phyloP scores from a whole-genome alignment of 1,139 yeast genomes.

The Kodamaea suecica region DNA sequence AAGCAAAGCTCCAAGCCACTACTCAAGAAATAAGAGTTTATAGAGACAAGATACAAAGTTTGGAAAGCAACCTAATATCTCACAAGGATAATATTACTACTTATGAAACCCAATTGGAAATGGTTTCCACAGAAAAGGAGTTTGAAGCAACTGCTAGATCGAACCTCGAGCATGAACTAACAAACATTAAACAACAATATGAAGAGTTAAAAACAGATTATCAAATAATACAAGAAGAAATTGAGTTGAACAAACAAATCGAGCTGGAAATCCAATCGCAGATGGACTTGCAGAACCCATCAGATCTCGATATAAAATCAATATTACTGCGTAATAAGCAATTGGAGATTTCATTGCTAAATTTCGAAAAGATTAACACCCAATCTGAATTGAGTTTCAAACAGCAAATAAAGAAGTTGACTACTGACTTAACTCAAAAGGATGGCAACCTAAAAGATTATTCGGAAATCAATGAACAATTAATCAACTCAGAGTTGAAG shows the following conservation, averaged over 20 bases:
- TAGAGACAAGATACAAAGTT: slow-evolving; percentile 18
- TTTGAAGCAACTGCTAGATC: slow-evolving; percentile 44
- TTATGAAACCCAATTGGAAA: slow-evolving; percentile 46
- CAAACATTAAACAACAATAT: slow-evolving; percentile 32
- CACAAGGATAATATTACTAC: slow-evolving; percentile 5
- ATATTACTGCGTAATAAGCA: slow-evolving; percentile 29
- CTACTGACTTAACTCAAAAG: slow-evolving; percentile 16
- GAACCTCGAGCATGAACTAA: slow-evolving; percentile 27
- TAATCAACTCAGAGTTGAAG: slow-evolving; percentile 37
- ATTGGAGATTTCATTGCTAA: slow-evolving; percentile 38
- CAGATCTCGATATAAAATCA: slow-evolving; percentile 17
- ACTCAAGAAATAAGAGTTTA: slow-evolving; percentile 28
- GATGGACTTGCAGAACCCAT: slow-evolving; percentile 11
- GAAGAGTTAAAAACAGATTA: slow-evolving; percentile 40
- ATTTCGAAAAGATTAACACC: slow-evolving; percentile 34
- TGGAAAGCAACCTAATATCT: slow-evolving; percentile 18
- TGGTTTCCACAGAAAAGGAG: slow-evolving; percentile 52
- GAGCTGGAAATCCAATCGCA: slow-evolving; percentile 33
- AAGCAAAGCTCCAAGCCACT: slow-evolving; percentile 33
- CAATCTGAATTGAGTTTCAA: slow-evolving; percentile 23
- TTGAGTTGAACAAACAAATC: slow-evolving; percentile 39
- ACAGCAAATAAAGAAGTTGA: slow-evolving; percentile 25
- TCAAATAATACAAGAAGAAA: slow-evolving; percentile 45
- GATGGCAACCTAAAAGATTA: slow-evolving; percentile 16
- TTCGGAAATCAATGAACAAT: slow-evolving; percentile 23